Evolutionary conservation across 352 stramenopile species (phyloP).

Genomic region (Halophytophthora batemanensis): DNA sequence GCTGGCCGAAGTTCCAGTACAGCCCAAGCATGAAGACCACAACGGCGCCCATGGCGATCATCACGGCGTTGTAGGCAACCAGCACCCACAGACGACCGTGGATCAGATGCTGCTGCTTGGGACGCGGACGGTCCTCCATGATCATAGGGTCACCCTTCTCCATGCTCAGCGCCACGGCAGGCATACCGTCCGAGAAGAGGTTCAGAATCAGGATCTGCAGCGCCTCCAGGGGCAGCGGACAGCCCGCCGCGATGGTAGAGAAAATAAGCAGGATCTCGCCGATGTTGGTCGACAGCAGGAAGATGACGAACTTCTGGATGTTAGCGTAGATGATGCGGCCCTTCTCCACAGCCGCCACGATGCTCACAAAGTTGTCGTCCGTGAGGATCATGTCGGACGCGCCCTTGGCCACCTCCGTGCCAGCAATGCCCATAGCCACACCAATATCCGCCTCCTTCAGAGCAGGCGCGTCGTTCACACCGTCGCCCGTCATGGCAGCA

Average conservation of each 20-base stretch:
- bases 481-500: conserved; percentile 84
- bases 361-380: conserved; percentile 96
- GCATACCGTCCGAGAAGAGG: conserved; percentile 92
- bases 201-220: conserved; percentile 98
- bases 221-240: conserved; percentile 82
- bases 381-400: conserved; percentile 96
- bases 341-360: conserved; percentile 93
- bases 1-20: conserved; percentile 46
- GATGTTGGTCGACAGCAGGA: conserved; percentile 95
- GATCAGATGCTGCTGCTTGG: conserved; percentile 36
- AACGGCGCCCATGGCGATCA: conserved; percentile 29
- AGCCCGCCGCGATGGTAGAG: conserved; percentile 31
- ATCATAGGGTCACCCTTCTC: conserved; percentile 45
- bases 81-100: conserved; percentile 41
- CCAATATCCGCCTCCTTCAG: conserved; percentile 89
- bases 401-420: conserved; percentile 95
- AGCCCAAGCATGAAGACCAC: conserved; percentile 29
- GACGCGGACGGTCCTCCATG: conserved; percentile 37
- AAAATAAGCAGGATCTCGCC: conserved; percentile 85
- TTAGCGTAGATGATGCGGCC: conserved; percentile 95
- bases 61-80: conserved; percentile 29
- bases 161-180: conserved; percentile 44
- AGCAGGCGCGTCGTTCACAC: conserved; percentile 46
- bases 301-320: conserved; percentile 97
- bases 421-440: conserved; percentile 94